These are phyloP conservation scores for Quillaja saponaria DNA, from an alignment of 306 rosid genomes.

Conservation along the genomic window DNA sequence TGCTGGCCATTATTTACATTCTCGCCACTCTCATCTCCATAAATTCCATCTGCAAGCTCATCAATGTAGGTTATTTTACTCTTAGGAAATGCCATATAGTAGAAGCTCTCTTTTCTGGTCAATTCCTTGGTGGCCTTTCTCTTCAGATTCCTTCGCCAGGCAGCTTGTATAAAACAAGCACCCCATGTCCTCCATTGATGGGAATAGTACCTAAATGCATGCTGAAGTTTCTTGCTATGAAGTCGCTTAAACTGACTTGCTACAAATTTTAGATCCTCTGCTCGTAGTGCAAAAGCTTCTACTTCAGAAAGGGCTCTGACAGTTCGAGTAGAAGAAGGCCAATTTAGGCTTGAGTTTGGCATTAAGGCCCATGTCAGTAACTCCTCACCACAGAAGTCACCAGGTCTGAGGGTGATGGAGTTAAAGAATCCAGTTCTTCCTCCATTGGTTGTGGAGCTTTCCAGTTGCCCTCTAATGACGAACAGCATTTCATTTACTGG, in stretches of 20 bases:
- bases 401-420: conserved; percentile 75
- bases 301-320: conserved; percentile 75
- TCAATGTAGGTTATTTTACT: conserved; percentile 16
- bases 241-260: conserved; percentile 84
- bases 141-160: conserved; percentile 67
- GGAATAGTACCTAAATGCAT: conserved; percentile 63
- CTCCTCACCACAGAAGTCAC: conserved; percentile 89
- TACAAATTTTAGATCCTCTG: conserved; percentile 76
- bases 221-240: conserved; percentile 74
- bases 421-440: conserved; percentile 81
- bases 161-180: conserved; percentile 69
- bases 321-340: conserved; percentile 81
- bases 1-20: conserved; percentile 25
- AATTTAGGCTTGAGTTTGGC: conserved; percentile 68
- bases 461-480: conserved; percentile 81
- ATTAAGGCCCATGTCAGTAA: conserved; percentile 86
- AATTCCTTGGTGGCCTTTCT: conserved; percentile 63
- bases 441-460: conserved; percentile 89
- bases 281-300: conserved; percentile 78
- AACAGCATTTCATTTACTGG: conserved; percentile 85
- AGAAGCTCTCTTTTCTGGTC: conserved; percentile 49
- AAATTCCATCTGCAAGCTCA: conserved; percentile 29
- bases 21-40: conserved; percentile 26
- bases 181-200: conserved; percentile 94
- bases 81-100: conserved; percentile 36